Base-by-base conservation (phyloP, 106 monocot species). In the Apostasia ramifera region DNA sequence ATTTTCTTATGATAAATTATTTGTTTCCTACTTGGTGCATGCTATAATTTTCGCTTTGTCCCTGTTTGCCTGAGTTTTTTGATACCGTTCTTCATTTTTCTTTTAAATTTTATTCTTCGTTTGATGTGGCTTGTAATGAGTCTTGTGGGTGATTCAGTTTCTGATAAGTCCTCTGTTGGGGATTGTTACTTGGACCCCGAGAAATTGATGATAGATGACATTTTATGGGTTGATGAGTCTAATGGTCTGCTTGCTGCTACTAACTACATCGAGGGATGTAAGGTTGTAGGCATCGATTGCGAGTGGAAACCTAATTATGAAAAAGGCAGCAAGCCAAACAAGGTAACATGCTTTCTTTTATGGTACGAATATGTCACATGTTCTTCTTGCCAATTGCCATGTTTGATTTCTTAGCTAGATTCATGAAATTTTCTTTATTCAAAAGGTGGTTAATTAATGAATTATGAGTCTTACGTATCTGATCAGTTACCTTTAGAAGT, bases 301-400 rank as follows among this genome's bases (percentile, higher is more conserved):
- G 97, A 97, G 62, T 97, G 97, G 97, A 97, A 92, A 61, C 97
- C 92, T 70, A 97, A 92, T 81, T 92, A 79, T 74, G 87, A 80
- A 67, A 97, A 87, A 67, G 92, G 92, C 45, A 79, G 84, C 72
- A 85, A 79, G 63, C 89, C 89, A 65, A 92, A 71, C 79, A 97
- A 89, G 87, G 95, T 91, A 74, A 65, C 43, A 66, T 3, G 4
- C 11, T 41, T 53, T 58, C 47, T 55, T 12, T 26, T 26, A 26
- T 26, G 26, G 26, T 26, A 26, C 26, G 26, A 26, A 26, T 26
- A 26, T 26, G 26, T 26, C 26, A 26, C 26, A 26, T 26, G 26
- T 26, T 26, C 26, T 26, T 26, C 26, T 26, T 26, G 26, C 26
- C 26, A 26, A 26, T 26, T 65, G 40, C 8, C 37, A 37, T 65